These are phyloP conservation scores for Cryptococcus hybrid DNA, from an alignment of 1,284 basidiomycete genomes.

Conservation along the genomic window DNA sequence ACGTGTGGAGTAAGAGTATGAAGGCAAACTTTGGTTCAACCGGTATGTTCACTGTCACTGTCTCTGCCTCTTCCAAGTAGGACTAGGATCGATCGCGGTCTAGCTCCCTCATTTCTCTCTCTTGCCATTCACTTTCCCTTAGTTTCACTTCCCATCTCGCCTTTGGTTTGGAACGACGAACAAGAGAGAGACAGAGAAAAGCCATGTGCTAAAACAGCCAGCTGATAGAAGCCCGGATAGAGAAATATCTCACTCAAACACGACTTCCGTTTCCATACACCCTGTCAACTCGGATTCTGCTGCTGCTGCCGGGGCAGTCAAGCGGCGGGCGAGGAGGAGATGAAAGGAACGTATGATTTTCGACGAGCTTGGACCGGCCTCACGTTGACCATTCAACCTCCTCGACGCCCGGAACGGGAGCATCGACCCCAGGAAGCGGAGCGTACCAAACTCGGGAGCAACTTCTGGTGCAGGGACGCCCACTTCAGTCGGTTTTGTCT, in stretches of 20 bases:
- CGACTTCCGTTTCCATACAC: constrained; percentile 28
- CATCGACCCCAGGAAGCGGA: no score
- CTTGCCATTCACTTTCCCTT: not conserved
- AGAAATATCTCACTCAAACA: constrained; percentile 41
- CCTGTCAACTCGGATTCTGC: not conserved
- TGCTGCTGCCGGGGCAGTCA: not conserved
- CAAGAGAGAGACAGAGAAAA: not conserved
- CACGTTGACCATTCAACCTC: no score
- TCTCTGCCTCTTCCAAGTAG: not conserved
- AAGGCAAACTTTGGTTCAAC: constrained; percentile 37
- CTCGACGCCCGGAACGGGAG: no score
- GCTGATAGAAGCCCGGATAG: constrained; percentile 10
- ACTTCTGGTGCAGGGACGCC: constrained; percentile 26
- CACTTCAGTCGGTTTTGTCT: constrained; percentile 28
- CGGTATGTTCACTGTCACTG: constrained; percentile 25
- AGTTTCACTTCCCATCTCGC: no score
- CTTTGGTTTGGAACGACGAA: no score
- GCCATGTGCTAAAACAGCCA: not conserved
- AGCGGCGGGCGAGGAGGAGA: no score
- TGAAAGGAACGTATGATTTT: no score
- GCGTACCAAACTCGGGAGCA: not conserved
- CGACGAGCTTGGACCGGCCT: no score
- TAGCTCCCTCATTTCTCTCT: not conserved
- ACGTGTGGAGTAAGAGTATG: constrained; percentile 37
- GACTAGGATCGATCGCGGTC: not conserved